Base-by-base conservation (phyloP, 1,139 yeast genomes). In the Diutina siamensis region DNA sequence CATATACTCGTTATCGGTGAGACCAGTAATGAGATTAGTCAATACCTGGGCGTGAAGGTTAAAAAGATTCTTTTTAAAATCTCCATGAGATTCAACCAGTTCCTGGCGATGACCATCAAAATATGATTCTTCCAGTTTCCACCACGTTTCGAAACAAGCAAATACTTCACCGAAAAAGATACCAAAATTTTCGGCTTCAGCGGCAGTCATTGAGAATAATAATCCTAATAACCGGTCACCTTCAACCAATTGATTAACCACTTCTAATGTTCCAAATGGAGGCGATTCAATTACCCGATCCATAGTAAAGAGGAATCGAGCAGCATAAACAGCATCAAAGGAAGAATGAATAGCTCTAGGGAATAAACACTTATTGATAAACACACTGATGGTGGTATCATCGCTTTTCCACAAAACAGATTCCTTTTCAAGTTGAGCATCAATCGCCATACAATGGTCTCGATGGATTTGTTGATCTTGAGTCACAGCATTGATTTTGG, bases 181-280 rank as follows among this genome's bases (percentile, higher is more conserved):
- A 1, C 96, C 96, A 41, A 87, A 59, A 57, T 85, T 84, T 55
- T 88, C 95, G 0, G 95, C 80, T 57, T 89, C 96, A 7, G 72
- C 62, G 1, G 87, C 74, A 0, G 96, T 84, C 46, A 80, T 74
- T 1, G 94, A 78, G 54, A 77, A 81, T 18, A 88, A 58, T 0
- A 86, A 72, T 2, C 82, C 77, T 49, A 72, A 72, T 25, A 84
- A 59, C 15, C 81, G 62, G 4, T 72, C 67, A 4, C 67, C 67
- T 1, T 67, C 61, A 47, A 87, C 70, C 35, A 87, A 62, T 35
- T 62, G 61, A 45, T 77, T 71, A 46, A 83, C 61, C 1, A 80
- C 53, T 1, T 52, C 54, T 8, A 71, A 47, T 9, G 80, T 53
- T 2, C 76, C 68, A 55, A 71, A 79, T 38, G 73, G 66, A 1